A percentile compares a stretch with the other conserved stretches of the same genome.
phyloP scores from a whole-genome alignment of 2,329 filamentous ascomycete genomes.

The Aspergillus pseudonomiae region DNA sequence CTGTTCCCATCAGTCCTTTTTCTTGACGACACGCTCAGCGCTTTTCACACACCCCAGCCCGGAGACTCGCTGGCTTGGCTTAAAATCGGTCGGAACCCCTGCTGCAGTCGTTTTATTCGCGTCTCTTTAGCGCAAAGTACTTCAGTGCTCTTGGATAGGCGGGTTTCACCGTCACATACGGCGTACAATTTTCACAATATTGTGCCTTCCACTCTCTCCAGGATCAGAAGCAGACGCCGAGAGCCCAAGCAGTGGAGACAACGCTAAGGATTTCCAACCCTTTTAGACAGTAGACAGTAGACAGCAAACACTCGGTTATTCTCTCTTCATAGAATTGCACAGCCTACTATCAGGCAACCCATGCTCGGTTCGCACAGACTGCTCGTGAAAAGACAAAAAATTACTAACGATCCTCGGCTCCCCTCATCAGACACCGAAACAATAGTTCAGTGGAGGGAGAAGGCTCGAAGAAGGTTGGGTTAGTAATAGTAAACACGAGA shows the following conservation, averaged over 20 bases:
- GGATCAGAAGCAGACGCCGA: background rate
- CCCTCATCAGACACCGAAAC: background rate
- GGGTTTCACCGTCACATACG: background rate
- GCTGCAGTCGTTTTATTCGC: too few relatives aligned
- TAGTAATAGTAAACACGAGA: background rate
- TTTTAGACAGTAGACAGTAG: background rate
- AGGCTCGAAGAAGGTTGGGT: background rate
- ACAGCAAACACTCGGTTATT: background rate
- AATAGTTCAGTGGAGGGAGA: background rate
- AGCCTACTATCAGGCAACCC: background rate
- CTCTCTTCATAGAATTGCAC: background rate
- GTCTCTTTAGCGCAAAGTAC: background rate
- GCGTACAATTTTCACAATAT: background rate
- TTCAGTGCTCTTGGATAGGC: background rate
- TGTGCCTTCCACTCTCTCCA: background rate
- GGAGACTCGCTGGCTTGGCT: background rate
- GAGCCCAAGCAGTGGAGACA: background rate
- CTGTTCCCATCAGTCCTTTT: background rate
- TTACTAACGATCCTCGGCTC: background rate
- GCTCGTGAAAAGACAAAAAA: background rate
- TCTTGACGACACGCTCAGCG: background rate
- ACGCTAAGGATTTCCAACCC: background rate
- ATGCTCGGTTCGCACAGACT: background rate
- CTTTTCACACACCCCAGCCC: background rate
- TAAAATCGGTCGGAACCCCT: background rate